These are phyloP conservation scores for Daldinia sp. DNA, from an alignment of 2,329 filamentous ascomycete genomes.

Conservation along the genomic window DNA sequence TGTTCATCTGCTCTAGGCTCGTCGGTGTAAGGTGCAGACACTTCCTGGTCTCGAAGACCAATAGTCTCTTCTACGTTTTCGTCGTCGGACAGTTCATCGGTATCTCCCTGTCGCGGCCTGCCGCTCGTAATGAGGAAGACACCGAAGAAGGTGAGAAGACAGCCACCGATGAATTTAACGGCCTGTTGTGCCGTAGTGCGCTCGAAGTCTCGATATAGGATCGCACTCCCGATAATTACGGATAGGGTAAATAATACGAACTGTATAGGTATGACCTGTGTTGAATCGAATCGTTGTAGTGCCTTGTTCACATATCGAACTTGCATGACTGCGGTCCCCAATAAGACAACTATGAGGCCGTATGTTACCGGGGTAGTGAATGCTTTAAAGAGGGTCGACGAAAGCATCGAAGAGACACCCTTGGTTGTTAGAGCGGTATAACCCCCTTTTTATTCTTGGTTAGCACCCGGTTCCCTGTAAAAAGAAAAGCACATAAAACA, in stretches of 20 bases:
- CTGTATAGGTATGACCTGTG: slow-evolving; percentile 96
- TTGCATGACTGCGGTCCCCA: slow-evolving; percentile 91
- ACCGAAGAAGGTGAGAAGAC: slow-evolving; percentile 89
- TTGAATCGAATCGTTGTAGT: slow-evolving; percentile 93
- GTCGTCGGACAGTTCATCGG: slow-evolving; percentile 64
- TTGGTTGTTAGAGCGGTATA: slow-evolving; percentile 98
- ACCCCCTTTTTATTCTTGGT: slow-evolving; percentile 65
- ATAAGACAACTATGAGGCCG: slow-evolving; percentile 78
- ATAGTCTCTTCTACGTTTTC: slow-evolving; percentile 72
- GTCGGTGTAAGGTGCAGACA: slow-evolving; percentile 48
- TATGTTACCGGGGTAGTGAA: slow-evolving; percentile 95
- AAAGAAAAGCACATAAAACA: slow-evolving; percentile 11
- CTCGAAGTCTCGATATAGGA: slow-evolving; percentile 95
- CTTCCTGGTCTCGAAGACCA: slow-evolving; percentile 59
- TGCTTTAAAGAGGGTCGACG: slow-evolving; percentile 86
- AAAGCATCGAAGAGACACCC: slow-evolving; percentile 93
- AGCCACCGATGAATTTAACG: slow-evolving; percentile 87
- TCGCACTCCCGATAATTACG: slow-evolving; percentile 91
- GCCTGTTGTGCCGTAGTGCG: slow-evolving; percentile 77
- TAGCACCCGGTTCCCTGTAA: slow-evolving; percentile 23
- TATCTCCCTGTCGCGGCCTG: slow-evolving; percentile 65
- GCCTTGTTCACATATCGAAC: slow-evolving; percentile 93
- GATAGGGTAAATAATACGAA: slow-evolving; percentile 97
- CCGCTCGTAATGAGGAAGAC: slow-evolving; percentile 98
- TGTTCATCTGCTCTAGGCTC: slow-evolving; percentile 28